Base-by-base conservation (phyloP, 176 grass and related monocot genomes). In the Panicum miliaceum region DNA sequence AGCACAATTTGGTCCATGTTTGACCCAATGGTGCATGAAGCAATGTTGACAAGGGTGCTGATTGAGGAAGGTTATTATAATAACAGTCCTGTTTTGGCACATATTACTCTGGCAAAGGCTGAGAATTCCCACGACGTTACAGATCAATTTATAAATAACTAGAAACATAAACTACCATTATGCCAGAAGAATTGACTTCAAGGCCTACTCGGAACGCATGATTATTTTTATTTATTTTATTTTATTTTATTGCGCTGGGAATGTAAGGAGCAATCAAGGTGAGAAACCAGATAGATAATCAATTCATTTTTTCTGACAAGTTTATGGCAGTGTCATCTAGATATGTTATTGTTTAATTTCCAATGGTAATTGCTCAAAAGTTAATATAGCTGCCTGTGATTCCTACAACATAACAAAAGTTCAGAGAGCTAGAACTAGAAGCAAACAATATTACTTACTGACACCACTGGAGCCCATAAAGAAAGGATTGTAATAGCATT, bases 381-480 rank as follows among this genome's bases (percentile, higher is more conserved):
- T 35, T 16, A 63, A 36, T 13, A 35, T 11, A 47, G 14, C 4
- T 56, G 26, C 1, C 13, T 25, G 10, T n/a, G 2, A 81, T 36
- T 71, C 42, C 26, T 13, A 53, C 62, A 59, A 47, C 57, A 71
- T 23, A 54, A 52, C 26, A 61, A 75, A 15, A 68, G 61, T 40
- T 61, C 50, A 87, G 48, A 51, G 11, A 80, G 36, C 22, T 9
- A 40, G 23, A 68, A 16, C 54, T 69, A 84, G 32, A 82, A 81
- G 58, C 6, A 66, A 87, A 79, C 8, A 86, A 51, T 40, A 27
- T 68, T 83, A 90, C 95, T 97, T 90, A 97, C 95, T 41, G 88
- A 83, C 40, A 92, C 59, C 40, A 97, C 84, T 58, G 95, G 95
- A 71, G 95, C 92, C 95, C 95, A 97, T 80, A 97, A 91, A 77